phyloP scores from a whole-genome alignment of 164 flowering plant species.

The Nelumbo lutea region DNA sequence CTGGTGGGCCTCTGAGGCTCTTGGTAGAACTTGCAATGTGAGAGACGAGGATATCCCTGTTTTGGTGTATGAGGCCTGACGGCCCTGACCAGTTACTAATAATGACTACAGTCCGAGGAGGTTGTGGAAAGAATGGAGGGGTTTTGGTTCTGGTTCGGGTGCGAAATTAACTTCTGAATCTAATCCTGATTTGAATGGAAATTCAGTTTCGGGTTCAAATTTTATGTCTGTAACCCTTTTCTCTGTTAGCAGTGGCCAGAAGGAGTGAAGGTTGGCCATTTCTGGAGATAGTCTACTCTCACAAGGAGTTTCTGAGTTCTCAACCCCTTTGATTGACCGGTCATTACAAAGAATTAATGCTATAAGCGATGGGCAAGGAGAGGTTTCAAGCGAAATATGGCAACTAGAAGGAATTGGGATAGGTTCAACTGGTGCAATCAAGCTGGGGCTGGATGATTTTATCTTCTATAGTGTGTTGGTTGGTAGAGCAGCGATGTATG shows the following conservation, averaged over 20 bases:
- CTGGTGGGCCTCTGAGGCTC: conserved; percentile 90
- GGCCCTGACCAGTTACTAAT: conserved; percentile 46
- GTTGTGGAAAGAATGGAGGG: conserved; percentile 61
- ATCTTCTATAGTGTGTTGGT: conserved; percentile 96
- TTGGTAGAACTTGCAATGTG: conserved; percentile 90
- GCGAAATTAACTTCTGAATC: conserved; percentile 19
- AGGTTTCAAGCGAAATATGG: conserved; percentile 31
- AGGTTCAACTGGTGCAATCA: conserved; percentile 89
- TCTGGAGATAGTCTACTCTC: conserved; percentile 39
- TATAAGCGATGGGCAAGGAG: conserved; percentile 20
- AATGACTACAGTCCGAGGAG: conserved; percentile 38
- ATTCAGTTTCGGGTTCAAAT: conserved; percentile 18
- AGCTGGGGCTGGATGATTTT: conserved; percentile 94
- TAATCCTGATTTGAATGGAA: conserved; percentile 6
- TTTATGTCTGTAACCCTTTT: conserved; percentile 12
- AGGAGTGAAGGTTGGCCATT: conserved; percentile 28
- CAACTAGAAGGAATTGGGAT: conserved; percentile 82
- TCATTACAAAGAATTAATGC: conserved; percentile 17
- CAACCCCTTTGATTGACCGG: conserved; percentile 57
- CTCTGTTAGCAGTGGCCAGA: conserved; percentile 14
- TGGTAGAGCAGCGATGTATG: conserved; percentile 98
- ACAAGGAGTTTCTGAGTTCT: conserved; percentile 33
- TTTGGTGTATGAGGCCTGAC: conserved; percentile 77
- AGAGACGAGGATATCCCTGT: conserved; percentile 99
- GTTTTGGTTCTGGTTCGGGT: conserved; percentile 11